phyloP scores from a whole-genome alignment of 768 basidiomycete species.

The Flagelloscypha sp. region DNA sequence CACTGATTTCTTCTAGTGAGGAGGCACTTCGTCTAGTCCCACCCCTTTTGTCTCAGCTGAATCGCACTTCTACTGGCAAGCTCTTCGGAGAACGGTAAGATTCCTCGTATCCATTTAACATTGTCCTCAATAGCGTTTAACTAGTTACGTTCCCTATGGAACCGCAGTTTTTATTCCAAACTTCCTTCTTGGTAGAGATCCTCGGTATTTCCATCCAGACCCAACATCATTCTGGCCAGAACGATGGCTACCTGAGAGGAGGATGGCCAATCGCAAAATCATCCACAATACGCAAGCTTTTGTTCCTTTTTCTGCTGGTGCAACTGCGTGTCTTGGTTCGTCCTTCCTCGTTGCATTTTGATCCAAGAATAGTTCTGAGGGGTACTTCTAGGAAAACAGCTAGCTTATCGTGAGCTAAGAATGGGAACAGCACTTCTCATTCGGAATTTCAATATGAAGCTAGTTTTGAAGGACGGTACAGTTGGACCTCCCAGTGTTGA shows the following conservation, averaged over 20 bases:
- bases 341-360: too few species aligned
- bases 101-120: too few species aligned
- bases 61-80: slow-evolving; percentile 31
- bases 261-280: slow-evolving; percentile 9
- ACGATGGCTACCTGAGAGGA: slow-evolving; percentile 23
- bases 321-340: too few species aligned
- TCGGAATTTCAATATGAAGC: too few species aligned
- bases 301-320: slow-evolving; percentile 38
- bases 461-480: too few species aligned
- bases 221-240: slow-evolving; percentile 37
- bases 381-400: too few species aligned
- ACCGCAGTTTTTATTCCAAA: slow-evolving; percentile 34
- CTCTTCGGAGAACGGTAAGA: slow-evolving; percentile 33
- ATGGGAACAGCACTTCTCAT: too few species aligned
- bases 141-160: slow-evolving; percentile 37
- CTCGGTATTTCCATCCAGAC: slow-evolving; percentile 36
- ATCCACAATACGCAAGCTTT: slow-evolving; percentile 25
- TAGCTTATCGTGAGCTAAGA: too few species aligned
- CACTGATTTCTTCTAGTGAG: slow-evolving; percentile 25
- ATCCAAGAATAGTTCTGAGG: too few species aligned
- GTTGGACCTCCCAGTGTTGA: too few species aligned
- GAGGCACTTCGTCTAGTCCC: slow-evolving; percentile 43
- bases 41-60: slow-evolving; percentile 39
- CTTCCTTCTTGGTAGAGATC: slow-evolving; percentile 38
- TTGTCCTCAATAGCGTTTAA: too few species aligned